phyloP scores from a whole-genome alignment of 257 asterid species.

The Ocimum tenuiflorum region DNA sequence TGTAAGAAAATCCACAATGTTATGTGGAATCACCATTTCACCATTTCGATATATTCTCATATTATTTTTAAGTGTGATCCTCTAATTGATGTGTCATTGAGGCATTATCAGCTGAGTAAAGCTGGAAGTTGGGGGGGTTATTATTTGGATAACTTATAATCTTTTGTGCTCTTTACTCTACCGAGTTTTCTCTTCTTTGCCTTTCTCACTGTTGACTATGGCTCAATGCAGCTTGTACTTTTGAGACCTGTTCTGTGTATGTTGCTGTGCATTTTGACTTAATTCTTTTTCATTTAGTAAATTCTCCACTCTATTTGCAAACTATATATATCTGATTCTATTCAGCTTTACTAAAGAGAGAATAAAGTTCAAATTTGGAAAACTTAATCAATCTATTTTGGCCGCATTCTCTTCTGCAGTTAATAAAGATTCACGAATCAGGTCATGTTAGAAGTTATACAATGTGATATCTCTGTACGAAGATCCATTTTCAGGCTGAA shows the following conservation, averaged over 20 bases:
- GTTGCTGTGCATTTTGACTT: not conserved
- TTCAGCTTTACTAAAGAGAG: not conserved
- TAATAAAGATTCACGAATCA: constrained; percentile 7
- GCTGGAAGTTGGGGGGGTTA: not conserved
- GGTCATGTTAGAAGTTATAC: not conserved
- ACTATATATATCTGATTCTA: not conserved
- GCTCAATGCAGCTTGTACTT: not conserved
- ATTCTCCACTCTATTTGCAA: not conserved
- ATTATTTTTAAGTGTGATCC: not conserved
- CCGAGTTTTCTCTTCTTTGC: not conserved
- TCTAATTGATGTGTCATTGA: not conserved
- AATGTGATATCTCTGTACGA: not conserved
- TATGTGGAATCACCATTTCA: not conserved
- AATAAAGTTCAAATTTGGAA: not conserved
- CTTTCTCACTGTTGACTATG: not conserved
- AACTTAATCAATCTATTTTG: not conserved
- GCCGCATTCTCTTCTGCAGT: constrained; percentile 10
- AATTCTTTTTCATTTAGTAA: not conserved
- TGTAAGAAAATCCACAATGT: constrained; percentile 4
- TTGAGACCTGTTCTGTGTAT: not conserved
- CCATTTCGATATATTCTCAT: not conserved
- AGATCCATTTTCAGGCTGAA: not conserved
- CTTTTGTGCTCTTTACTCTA: not conserved
- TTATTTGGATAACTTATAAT: not conserved
- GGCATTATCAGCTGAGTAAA: not conserved